Evolutionary conservation across 768 basidiomycete genomes (phyloP).

Genomic region (Dentipellis sp.): DNA sequence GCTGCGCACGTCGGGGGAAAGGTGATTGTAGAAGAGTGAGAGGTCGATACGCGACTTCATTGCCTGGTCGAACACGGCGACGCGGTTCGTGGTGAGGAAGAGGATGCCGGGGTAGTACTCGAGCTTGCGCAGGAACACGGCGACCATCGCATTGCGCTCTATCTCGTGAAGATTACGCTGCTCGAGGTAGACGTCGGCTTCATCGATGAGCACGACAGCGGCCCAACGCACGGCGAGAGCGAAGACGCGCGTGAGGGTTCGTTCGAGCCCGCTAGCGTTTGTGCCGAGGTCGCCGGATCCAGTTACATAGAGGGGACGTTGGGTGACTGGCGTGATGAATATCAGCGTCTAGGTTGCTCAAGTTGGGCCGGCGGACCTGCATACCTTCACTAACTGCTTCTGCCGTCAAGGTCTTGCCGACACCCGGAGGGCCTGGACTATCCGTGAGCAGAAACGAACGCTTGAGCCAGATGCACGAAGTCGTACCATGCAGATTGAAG

Average conservation of each 20-base stretch:
- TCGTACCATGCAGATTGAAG: conserved; percentile 23
- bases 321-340: background rate
- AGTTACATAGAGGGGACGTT: background rate
- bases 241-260: conserved; percentile 10
- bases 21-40: conserved; percentile 51
- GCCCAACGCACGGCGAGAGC: conserved; percentile 25
- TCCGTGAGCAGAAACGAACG: too few relatives aligned
- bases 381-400: conserved; percentile 17
- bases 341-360: too few relatives aligned
- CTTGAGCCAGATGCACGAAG: too few relatives aligned
- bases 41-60: conserved; percentile 20
- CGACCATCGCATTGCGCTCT: conserved; percentile 24
- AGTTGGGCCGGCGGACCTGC: too few relatives aligned
- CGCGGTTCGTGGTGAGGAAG: conserved; percentile 31
- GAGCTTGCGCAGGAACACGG: conserved; percentile 27
- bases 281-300: background rate
- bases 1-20: conserved; percentile 36
- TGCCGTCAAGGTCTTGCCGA: conserved; percentile 17
- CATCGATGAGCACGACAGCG: conserved; percentile 28
- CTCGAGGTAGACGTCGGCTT: conserved; percentile 28
- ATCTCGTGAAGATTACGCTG: conserved; percentile 17
- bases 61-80: conserved; percentile 29
- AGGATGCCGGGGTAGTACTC: conserved; percentile 31
- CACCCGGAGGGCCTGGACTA: conserved; percentile 7
- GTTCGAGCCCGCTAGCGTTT: background rate